Conservation (phyloP, 2,329 filamentous ascomycete genomes). For the Colletotrichum liriopes region DNA sequence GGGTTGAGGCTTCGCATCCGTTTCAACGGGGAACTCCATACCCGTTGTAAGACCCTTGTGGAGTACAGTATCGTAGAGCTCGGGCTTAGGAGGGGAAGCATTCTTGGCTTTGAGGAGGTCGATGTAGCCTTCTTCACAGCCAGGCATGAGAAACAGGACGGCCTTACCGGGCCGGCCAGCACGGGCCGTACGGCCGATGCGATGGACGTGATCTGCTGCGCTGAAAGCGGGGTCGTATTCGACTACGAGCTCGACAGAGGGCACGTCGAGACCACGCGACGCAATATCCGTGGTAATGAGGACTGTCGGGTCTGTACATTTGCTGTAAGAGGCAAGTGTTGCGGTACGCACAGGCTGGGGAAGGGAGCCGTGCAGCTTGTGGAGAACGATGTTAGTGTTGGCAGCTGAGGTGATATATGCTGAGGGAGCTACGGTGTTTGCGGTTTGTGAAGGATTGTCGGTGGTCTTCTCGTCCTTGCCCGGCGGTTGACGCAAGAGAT, state of each 20-base stretch:
- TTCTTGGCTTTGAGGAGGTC: constrained; percentile 71
- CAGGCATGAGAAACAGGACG: constrained; percentile 90
- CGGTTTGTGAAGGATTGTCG: constrained; percentile 51
- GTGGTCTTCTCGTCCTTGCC: constrained; percentile 43
- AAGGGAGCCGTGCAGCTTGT: constrained; percentile 93
- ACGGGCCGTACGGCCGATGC: constrained; percentile 94
- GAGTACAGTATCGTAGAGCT: constrained; percentile 69
- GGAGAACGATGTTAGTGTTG: constrained; percentile 81
- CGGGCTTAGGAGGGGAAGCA: constrained; percentile 63
- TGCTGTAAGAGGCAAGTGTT: constrained; percentile 85
- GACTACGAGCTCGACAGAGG: constrained; percentile 93
- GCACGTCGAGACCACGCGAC: constrained; percentile 94
- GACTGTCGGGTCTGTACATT: constrained; percentile 81
- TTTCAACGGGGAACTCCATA: constrained; percentile 80
- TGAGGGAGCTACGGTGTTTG: constrained; percentile 77
- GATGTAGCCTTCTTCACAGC: constrained; percentile 93
- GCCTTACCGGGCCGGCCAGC: constrained; percentile 91
- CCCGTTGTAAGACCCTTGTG: constrained; percentile 76
- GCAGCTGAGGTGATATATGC: constrained; percentile 82
- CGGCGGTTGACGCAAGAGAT: constrained; percentile 74
- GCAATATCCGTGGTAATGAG: constrained; percentile 96
- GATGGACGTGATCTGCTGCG: constrained; percentile 93
- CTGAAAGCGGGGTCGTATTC: constrained; percentile 98
- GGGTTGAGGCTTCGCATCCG: constrained; percentile 63
- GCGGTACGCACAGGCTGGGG: constrained; percentile 89